Percentiles rank a stretch among this genome's conserved stretches.
Conservation (phyloP, 257 asterid genomes). For the Nyctanthes arbortristis region DNA sequence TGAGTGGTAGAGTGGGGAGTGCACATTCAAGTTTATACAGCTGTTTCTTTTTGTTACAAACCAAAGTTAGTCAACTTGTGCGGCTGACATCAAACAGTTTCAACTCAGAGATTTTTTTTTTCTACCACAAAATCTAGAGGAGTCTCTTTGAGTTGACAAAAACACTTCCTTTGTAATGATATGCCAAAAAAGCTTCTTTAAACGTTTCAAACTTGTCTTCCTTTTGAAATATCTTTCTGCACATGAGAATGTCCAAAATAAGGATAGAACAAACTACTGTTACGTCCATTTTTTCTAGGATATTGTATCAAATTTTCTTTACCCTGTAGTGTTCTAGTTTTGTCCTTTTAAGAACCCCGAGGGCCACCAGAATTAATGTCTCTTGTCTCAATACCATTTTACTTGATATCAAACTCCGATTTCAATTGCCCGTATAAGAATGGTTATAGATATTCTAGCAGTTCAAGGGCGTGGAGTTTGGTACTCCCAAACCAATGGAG, state of each 20-base stretch:
- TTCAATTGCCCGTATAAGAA: too few species aligned
- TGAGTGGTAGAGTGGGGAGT: not conserved
- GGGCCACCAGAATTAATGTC: not conserved
- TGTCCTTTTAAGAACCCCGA: not conserved
- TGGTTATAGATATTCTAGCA: too few species aligned
- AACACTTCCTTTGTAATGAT: not conserved
- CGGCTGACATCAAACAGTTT: constrained; percentile 1
- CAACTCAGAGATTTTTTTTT: not conserved
- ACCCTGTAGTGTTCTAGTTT: not conserved
- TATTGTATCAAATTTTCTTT: not conserved
- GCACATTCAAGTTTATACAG: not conserved
- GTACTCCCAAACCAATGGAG: too few species aligned
- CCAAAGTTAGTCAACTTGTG: constrained; percentile 8
- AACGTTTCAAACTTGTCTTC: constrained; percentile 15
- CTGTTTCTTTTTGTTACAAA: too few species aligned
- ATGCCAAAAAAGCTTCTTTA: not conserved
- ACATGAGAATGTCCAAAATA: not conserved
- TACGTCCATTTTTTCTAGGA: not conserved
- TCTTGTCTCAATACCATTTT: not conserved
- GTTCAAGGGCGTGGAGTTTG: too few species aligned
- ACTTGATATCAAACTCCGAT: too few species aligned
- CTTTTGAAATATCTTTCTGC: not conserved
- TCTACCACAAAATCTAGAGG: not conserved
- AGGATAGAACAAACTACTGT: not conserved
- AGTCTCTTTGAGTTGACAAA: not conserved